Evolutionary conservation across 257 asterid species (phyloP), one percentile per base, ranked within the genome.

Genomic region (Nicotiana otophora): DNA sequence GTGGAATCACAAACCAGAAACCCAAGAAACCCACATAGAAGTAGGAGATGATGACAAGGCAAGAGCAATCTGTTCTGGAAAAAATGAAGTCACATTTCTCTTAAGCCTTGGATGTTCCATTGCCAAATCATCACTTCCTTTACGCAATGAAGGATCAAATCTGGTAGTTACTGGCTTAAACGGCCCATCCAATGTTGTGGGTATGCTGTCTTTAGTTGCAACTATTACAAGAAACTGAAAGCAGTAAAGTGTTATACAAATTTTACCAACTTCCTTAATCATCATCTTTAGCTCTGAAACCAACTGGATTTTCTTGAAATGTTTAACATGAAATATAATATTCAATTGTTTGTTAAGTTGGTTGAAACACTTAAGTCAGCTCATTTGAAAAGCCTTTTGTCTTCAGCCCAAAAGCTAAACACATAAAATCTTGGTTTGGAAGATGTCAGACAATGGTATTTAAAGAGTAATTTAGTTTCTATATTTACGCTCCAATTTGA

Each of bases 21-120:
- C 83, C 98, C 98, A 95, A 84, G 98, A 93, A 82, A 95, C 88
- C 96, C 94, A 92, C 84, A 95, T 85, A 69, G 97, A 92, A 86
- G 82, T 58, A 26, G 92, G 90, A 77, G 93, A 79, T 5, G 97
- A 83, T 4, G 98, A 93, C 75, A 95, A 80, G 10, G 98, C 92
- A 65, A 95, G 89, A 77, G 98, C 87, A 83, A 93, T 88, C 83
- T 95, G 98, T 80, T 95, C 97, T 0, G 98, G 98, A 17, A 84
- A 83, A 88, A 92, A 88, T 1, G 91, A 85, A 42, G 91, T 85
- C 3, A 84, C 97, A 12, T 85, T 91, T 57, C 88, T 93, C 33
- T 68, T 82, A 12, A 93, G 89, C 65, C 97, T 90, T 3, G 97
- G 92, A 87, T 95, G 90, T 58, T 93, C 87, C 95, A 92, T 89